phyloP scores from a whole-genome alignment of 305 asterid genomes.

The Fraxinus dipetala region DNA sequence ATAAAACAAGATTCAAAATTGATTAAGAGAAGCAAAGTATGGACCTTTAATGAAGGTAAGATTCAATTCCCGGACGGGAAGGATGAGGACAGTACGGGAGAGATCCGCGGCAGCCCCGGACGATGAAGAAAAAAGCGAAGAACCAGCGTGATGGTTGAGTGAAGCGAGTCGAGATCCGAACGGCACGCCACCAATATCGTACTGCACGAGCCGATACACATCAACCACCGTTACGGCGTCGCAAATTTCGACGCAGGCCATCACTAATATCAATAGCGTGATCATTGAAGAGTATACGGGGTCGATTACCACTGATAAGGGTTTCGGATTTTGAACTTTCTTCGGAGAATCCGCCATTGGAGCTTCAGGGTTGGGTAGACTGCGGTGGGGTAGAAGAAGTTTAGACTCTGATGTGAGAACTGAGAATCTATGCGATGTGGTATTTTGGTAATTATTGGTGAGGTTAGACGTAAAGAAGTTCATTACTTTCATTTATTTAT shows the following conservation, averaged over 20 bases:
- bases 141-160: constrained; percentile 91
- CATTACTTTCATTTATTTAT: background rate
- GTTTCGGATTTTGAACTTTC: background rate
- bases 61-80: constrained; percentile 87
- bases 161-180: constrained; percentile 86
- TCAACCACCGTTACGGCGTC: constrained; percentile 84
- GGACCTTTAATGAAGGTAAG: constrained; percentile 72
- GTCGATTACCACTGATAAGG: constrained; percentile 28
- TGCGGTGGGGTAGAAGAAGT: background rate
- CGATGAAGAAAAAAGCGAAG: constrained; percentile 58
- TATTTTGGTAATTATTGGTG: background rate
- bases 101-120: constrained; percentile 48
- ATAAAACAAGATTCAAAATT: background rate
- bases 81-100: constrained; percentile 77
- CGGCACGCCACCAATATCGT: constrained; percentile 81
- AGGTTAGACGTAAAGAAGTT: background rate
- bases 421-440: background rate
- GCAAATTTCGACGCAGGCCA: constrained; percentile 77
- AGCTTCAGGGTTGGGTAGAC: background rate
- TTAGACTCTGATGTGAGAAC: background rate
- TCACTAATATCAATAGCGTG: constrained; percentile 48
- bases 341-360: constrained; percentile 63
- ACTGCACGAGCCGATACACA: constrained; percentile 93
- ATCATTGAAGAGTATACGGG: constrained; percentile 53
- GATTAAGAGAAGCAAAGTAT: constrained; percentile 12